These are phyloP conservation scores for Populus euphratica DNA, from an alignment of 345 rosid species.

Conservation along the genomic window DNA sequence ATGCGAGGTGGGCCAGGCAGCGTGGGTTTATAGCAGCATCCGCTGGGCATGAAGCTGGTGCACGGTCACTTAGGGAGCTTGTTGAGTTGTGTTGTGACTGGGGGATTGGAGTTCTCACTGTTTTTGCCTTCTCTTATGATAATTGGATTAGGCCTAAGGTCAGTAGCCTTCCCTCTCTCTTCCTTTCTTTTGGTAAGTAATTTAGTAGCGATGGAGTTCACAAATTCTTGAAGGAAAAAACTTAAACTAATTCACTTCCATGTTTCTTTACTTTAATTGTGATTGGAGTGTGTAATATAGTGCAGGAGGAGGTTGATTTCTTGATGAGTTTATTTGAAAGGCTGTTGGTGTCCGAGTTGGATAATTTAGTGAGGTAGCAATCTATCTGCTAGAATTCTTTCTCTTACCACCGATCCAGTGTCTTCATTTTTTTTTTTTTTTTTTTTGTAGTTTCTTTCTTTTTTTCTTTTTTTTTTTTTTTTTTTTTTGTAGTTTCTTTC, in stretches of 20 bases:
- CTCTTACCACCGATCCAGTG: not conserved
- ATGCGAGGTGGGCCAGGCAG: constrained; percentile 66
- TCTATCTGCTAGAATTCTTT: not conserved
- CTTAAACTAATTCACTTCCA: too few relatives aligned
- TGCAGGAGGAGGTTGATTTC: constrained; percentile 66
- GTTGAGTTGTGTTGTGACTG: constrained; percentile 48
- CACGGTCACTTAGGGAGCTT: constrained; percentile 49
- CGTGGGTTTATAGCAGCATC: constrained; percentile 39
- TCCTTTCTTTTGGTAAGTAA: not conserved
- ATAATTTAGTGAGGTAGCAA: constrained; percentile 39
- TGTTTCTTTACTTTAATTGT: not conserved
- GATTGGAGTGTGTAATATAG: not conserved
- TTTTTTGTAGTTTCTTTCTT: not conserved
- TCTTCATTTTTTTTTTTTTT: too few relatives aligned
- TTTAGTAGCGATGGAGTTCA: not conserved
- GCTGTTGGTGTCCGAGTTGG: constrained; percentile 39
- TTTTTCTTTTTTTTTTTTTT: too few relatives aligned
- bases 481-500: not conserved
- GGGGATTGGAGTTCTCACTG: constrained; percentile 70
- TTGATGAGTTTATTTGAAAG: constrained; percentile 64
- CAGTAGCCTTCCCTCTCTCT: not conserved
- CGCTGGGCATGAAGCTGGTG: constrained; percentile 70
- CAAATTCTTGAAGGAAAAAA: not conserved
- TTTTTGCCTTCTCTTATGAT: constrained; percentile 77
- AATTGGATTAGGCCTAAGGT: constrained; percentile 79